These are phyloP conservation scores for Penicillium canariense DNA, from an alignment of 495 filamentous ascomycete genomes.

Conservation along the genomic window DNA sequence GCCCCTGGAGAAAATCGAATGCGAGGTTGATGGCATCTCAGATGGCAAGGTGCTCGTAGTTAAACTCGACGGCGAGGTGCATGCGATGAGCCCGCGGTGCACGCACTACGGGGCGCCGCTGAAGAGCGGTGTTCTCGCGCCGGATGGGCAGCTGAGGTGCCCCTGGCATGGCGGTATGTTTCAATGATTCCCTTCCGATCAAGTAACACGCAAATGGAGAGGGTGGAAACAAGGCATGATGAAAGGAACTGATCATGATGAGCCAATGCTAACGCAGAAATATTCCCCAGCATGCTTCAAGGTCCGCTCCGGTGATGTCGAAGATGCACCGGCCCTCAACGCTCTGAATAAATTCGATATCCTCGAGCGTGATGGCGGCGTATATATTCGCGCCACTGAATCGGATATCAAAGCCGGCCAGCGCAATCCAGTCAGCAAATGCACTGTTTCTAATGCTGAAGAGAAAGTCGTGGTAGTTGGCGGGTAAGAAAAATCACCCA, in stretches of 20 bases:
- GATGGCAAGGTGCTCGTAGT: constrained; percentile 82
- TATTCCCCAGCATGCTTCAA: constrained; percentile 81
- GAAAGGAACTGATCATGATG: not conserved
- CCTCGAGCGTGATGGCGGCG: constrained; percentile 70
- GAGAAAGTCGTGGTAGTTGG: constrained; percentile 85
- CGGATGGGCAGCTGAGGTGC: constrained; percentile 81
- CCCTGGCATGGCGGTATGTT: constrained; percentile 88
- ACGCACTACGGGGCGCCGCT: constrained; percentile 94
- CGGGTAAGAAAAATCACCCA: constrained; percentile 52
- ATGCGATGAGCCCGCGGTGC: constrained; percentile 82
- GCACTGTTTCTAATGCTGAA: constrained; percentile 52
- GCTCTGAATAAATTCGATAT: constrained; percentile 77
- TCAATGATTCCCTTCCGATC: not conserved
- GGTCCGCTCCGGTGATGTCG: constrained; percentile 83
- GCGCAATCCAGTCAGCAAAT: constrained; percentile 70
- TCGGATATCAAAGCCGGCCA: constrained; percentile 72
- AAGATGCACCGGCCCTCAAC: constrained; percentile 89
- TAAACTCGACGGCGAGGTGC: constrained; percentile 68
- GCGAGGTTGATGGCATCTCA: constrained; percentile 83
- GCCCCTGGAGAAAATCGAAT: constrained; percentile 80
- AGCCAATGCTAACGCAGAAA: constrained; percentile 11
- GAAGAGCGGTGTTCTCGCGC: constrained; percentile 75
- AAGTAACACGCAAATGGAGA: not conserved
- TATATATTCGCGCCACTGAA: constrained; percentile 83
- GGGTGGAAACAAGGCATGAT: not conserved